Evolutionary conservation across 1,139 yeast genomes (phyloP), one percentile per base, ranked within the genome.

Genomic region (Suhomyces wounanorum): DNA sequence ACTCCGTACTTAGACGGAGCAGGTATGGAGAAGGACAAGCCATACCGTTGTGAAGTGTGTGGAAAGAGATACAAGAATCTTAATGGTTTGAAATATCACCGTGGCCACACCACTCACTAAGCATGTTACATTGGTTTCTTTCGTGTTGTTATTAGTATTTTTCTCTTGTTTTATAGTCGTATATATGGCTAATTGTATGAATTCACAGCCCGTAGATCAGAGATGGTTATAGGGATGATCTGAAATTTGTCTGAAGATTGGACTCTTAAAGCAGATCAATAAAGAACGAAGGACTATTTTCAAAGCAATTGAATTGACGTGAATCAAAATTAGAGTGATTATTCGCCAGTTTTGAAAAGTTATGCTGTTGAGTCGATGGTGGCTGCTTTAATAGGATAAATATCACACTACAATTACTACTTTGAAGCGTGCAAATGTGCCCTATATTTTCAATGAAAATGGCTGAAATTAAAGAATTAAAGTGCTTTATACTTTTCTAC

Each of bases 31-130:
- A 91, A 90, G 75, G 99, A 94, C 73, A 95, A 95, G 73, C 99
- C 99, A 35, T 94, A 94, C 69, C 81, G 97, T 64, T 94, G 99
- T 72, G 98, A 94, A 69, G 97, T 94, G 44, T 94, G 99, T 72
- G 98, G 98, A 51, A 95, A 94, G 73, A 78, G 99, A 52, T 94
- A 94, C 74, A 94, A 95, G 79, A 94, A 94, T 67, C 78, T 94
- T 63, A 94, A 94, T 69, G 99, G 99, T 36, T 80, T 94, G 69
- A 94, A 94, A 72, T 94, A 94, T 68, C 99, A 94, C 68, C 83
- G 98, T 61, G 98, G 97, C 25, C 99, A 94, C 70, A 87, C 98
- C 18, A 92, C 98, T 43, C 98, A 94, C 77, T 92, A 70, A 51
- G 40, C 30, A 42, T 30, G 43, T 26, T 35, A 30, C 39, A 35